phyloP scores from a whole-genome alignment of 139 green algal genomes.

The Nannochloris sp. region DNA sequence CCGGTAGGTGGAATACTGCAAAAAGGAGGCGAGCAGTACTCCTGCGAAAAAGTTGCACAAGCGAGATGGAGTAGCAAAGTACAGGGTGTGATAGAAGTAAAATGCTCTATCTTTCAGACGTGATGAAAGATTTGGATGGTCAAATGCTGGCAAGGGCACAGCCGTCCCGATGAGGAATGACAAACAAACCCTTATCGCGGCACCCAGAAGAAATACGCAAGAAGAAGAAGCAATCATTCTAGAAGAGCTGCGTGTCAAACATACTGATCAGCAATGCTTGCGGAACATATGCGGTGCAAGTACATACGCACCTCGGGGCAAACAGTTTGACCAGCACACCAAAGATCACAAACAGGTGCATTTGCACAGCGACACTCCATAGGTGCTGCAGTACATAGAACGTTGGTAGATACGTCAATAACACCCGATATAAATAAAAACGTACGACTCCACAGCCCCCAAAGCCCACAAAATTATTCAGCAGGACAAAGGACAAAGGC shows the following conservation, averaged over 20 bases:
- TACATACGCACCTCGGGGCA: background rate
- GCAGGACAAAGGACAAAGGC: slow-evolving; percentile 6
- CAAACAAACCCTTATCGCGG: background rate
- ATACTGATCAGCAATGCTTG: background rate
- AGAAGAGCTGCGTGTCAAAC: no score
- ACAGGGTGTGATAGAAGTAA: slow-evolving; percentile 2
- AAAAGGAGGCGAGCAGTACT: background rate
- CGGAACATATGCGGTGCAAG: background rate
- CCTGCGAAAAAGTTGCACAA: slow-evolving; percentile 3
- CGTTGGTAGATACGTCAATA: background rate
- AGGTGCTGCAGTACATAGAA: slow-evolving; percentile 3
- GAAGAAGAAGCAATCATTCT: no score
- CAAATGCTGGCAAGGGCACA: background rate
- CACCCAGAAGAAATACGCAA: background rate
- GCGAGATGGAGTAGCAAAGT: slow-evolving; percentile 6
- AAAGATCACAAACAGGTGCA: slow-evolving; percentile 10
- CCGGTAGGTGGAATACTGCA: background rate
- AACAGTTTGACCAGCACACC: background rate
- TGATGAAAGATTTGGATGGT: background rate
- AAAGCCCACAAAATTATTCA: slow-evolving; percentile 20
- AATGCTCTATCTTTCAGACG: background rate
- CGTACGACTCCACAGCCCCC: slow-evolving; percentile 9
- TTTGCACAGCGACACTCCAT: slow-evolving; percentile 11
- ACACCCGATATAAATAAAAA: background rate
- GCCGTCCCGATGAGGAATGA: background rate